A percentile compares a stretch with the other conserved stretches of the same genome.
Evolutionary conservation across 129 eudicot genomes (phyloP).

Genomic region (Centella asiatica): DNA sequence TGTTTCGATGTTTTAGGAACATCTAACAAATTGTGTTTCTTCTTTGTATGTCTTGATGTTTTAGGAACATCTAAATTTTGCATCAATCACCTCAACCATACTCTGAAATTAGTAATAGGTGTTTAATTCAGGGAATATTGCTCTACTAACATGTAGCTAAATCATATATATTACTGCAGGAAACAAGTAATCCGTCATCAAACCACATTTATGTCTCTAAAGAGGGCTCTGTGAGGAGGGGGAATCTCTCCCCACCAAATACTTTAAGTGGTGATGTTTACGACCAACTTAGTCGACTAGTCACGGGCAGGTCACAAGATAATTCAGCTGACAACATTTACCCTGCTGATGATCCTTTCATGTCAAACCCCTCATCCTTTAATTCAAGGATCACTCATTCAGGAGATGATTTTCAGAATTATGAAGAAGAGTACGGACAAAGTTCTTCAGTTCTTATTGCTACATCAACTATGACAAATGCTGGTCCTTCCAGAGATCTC

Average conservation of each 20-base stretch:
- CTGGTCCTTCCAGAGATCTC: slow-evolving; percentile 50
- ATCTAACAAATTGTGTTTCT: too few relatives aligned
- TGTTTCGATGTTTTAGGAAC: background rate
- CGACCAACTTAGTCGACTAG: slow-evolving; percentile 14
- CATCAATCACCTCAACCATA: background rate
- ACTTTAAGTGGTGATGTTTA: slow-evolving; percentile 27
- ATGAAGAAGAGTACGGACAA: slow-evolving; percentile 29
- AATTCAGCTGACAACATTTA: slow-evolving; percentile 25
- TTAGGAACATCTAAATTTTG: background rate
- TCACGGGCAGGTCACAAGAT: slow-evolving; percentile 17
- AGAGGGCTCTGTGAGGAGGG: slow-evolving; percentile 36
- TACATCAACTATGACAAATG: slow-evolving; percentile 27
- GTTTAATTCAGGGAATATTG: background rate
- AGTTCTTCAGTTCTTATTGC: slow-evolving; percentile 22
- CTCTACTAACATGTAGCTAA: slow-evolving; percentile 1
- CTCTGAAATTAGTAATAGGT: background rate
- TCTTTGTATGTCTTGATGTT: background rate
- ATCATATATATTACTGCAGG: slow-evolving; percentile 29
- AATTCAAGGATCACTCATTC: slow-evolving; percentile 30
- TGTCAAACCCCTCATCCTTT: slow-evolving; percentile 41
- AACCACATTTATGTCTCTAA: slow-evolving; percentile 31
- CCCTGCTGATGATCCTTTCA: slow-evolving; percentile 32
- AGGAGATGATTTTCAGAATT: slow-evolving; percentile 22
- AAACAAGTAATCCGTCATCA: slow-evolving; percentile 36
- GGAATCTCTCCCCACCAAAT: slow-evolving; percentile 16